phyloP scores from a whole-genome alignment of 306 rosid species.

The Dryas octopetala region DNA sequence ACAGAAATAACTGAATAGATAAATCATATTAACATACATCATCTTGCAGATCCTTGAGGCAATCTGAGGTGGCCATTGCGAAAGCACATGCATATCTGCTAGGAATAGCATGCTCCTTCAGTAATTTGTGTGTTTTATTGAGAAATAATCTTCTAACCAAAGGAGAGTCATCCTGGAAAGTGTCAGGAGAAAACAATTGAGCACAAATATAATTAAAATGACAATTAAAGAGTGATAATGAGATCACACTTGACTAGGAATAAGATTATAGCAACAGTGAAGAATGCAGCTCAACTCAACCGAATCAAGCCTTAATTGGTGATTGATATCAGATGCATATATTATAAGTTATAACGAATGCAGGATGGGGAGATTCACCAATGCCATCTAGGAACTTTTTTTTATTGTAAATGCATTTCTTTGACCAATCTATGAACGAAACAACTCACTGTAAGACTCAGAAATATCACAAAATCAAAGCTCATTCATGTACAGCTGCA shows the following conservation, averaged over 20 bases:
- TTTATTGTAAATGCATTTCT: neutral
- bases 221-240: conserved; percentile 1
- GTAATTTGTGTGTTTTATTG: conserved; percentile 56
- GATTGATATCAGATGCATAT: neutral
- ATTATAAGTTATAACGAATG: neutral
- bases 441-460: neutral
- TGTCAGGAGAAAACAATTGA: conserved; percentile 19
- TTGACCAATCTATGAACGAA: neutral
- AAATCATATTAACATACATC: conserved; percentile 46
- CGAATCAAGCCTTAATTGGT: neutral
- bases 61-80: conserved; percentile 59
- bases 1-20: conserved; percentile 1
- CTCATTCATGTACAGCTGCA: neutral
- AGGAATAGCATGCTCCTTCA: conserved; percentile 77
- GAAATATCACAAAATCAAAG: neutral
- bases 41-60: conserved; percentile 50
- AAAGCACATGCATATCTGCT: conserved; percentile 83
- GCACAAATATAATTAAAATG: conserved; percentile 3
- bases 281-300: conserved; percentile 1
- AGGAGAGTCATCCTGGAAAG: conserved; percentile 64
- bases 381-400: neutral
- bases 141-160: conserved; percentile 64
- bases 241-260: neutral
- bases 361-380: neutral
- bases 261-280: neutral